Evolutionary conservation across 192 early-diverging fungal genomes (phyloP), one percentile per base, ranked within the genome.

Genomic region (Backusella luteola): DNA sequence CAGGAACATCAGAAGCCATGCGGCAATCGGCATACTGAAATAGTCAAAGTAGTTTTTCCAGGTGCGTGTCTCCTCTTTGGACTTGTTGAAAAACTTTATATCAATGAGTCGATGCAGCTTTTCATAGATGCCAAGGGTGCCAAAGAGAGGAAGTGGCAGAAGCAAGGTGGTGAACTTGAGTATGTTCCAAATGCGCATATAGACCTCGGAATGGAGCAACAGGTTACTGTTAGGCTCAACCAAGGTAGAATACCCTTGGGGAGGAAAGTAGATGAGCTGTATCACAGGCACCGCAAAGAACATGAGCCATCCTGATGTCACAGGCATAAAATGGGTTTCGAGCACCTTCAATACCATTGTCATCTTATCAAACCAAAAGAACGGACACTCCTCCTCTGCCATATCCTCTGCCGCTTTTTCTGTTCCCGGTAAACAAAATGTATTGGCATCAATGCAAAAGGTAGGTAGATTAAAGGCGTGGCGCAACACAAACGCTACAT

Each of bases 401-500:
- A 2, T 29, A 14, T 63, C 53, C 53, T n/a, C 19, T 11, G 26
- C 53, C 11, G 21, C 7, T 23, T 56, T 56, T 23, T 56, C 21
- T 2, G 21, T 56, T n/a, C 9, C 53, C n/a, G 56, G 23, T 63
- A 26, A 29, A 29, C 56, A 63, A 12, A 63, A 63, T 63, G 56
- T 29, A 63, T 63, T 63, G 11, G 23, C 56, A 26, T 63, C 56
- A 26, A 63, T 63, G 1, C 56, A 63, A 63, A 63, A 17, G 66
- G 26, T 34, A 34, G 41, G 19, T 34, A 63, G n/a, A 3, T 29
- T 69, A 49, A 77, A 81, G 15, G 76, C 75, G 21, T 66, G 75
- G 39, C 75, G 76, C 42, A 93, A 36, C 2, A 86, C 80, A 77
- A 90, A 93, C 11, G 88, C 88, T 2, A 87, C 87, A 84, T 93